Conservation (phyloP, 805 yeast genomes). For the Clavispora asparagi region DNA sequence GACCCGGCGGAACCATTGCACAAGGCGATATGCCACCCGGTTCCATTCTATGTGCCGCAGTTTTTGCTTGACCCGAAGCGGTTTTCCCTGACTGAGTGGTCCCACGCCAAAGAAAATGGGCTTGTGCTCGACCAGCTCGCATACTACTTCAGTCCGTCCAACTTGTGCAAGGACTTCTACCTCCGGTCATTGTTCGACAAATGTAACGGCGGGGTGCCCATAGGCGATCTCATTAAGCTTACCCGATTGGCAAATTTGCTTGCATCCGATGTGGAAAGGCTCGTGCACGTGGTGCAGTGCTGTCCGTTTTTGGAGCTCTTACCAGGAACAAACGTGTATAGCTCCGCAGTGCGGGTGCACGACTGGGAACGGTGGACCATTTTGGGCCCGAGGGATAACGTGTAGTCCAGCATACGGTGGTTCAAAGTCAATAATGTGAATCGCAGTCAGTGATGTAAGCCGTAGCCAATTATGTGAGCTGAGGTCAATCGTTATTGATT, state of each 20-base stretch:
- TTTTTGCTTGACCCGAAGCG: background rate
- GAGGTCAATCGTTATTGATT: no score
- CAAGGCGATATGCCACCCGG: background rate
- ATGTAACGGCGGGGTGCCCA: slow-evolving; percentile 13
- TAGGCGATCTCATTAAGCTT: slow-evolving; percentile 14
- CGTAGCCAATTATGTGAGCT: no score
- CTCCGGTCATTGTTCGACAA: slow-evolving; percentile 15
- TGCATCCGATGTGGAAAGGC: slow-evolving; percentile 8
- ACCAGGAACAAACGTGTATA: background rate
- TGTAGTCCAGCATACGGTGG: no score
- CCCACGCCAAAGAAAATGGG: slow-evolving; percentile 1
- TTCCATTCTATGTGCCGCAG: background rate
- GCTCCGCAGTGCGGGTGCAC: background rate
- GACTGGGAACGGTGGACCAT: background rate
- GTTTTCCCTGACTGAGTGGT: background rate
- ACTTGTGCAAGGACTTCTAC: slow-evolving; percentile 18
- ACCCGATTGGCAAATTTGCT: slow-evolving; percentile 14
- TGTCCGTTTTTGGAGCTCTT: slow-evolving; percentile 11
- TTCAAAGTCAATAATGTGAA: no score
- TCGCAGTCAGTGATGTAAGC: no score
- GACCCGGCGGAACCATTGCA: background rate
- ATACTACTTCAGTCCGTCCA: slow-evolving; percentile 20
- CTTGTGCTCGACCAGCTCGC: slow-evolving; percentile 12
- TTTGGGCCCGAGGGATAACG: no score
- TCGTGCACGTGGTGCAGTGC: slow-evolving; percentile 9